phyloP scores from a whole-genome alignment of 257 asterid species.

The Plantago major region DNA sequence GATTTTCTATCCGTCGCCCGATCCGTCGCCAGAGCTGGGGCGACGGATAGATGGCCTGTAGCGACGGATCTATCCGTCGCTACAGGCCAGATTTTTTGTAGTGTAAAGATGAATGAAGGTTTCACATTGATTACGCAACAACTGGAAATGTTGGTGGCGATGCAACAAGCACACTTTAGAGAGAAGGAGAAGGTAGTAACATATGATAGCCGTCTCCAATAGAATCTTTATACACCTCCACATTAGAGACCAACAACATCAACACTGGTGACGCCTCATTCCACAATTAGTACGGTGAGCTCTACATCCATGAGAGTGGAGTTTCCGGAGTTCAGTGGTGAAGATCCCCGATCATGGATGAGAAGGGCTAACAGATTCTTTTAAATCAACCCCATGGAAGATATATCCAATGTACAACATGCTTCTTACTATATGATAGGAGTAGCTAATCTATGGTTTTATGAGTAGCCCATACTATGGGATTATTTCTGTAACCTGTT shows the following conservation, averaged over 20 bases:
- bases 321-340: not conserved
- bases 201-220: not conserved
- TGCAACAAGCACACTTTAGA: not conserved
- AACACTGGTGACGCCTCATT: not conserved
- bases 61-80: no score
- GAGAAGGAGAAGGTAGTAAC: not conserved
- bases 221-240: not conserved
- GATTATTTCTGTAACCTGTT: not conserved
- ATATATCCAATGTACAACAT: not conserved
- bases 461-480: not conserved
- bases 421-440: not conserved
- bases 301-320: not conserved
- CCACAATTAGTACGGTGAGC: not conserved
- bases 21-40: no score
- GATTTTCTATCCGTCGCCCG: no score
- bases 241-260: not conserved
- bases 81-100: no score
- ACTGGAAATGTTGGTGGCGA: not conserved
- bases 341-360: not conserved
- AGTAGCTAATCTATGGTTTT: not conserved
- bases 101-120: not conserved
- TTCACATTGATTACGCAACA: not conserved
- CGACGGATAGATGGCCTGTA: no score
- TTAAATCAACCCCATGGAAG: not conserved
- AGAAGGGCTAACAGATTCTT: not conserved